Evolutionary conservation across 1,284 basidiomycete genomes (phyloP).

Genomic region (Thelephora terrestris): DNA sequence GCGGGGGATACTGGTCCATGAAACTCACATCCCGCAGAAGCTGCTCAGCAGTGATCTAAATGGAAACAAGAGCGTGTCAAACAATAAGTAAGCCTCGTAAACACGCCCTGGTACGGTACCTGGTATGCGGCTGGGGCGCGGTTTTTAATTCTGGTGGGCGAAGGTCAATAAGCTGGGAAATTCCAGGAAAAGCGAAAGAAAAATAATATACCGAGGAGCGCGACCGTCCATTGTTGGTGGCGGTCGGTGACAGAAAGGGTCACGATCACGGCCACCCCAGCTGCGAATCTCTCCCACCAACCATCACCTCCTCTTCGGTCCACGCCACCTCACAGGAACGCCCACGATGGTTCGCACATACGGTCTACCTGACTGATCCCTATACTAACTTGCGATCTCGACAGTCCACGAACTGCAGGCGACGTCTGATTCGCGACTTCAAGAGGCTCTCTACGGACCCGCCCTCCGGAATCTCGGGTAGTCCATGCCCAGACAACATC

Average conservation of each 20-base stretch:
- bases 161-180: not conserved
- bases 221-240: conserved; percentile 39
- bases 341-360: not conserved
- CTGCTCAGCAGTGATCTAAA: conserved; percentile 90
- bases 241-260: not conserved
- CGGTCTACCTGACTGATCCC: not conserved
- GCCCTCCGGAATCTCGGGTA: conserved; percentile 92
- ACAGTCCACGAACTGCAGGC: conserved; percentile 81
- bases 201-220: conserved; percentile 31
- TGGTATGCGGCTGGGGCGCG: not conserved
- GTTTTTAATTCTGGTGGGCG: not conserved
- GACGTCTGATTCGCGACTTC: conserved; percentile 92
- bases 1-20: not conserved
- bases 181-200: not conserved
- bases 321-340: not conserved
- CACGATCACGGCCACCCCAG: not conserved
- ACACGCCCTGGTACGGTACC: not conserved
- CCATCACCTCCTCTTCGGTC: not conserved
- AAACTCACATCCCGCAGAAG: conserved; percentile 74
- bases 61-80: not conserved
- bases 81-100: not conserved
- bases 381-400: not conserved
- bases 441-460: conserved; percentile 92
- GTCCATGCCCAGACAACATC: conserved; percentile 95
- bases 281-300: not conserved